A percentile compares a stretch with the other conserved stretches of the same genome.
Evolutionary conservation across 768 basidiomycete genomes (phyloP).

Genomic region (Hydnomerulius pinastri): DNA sequence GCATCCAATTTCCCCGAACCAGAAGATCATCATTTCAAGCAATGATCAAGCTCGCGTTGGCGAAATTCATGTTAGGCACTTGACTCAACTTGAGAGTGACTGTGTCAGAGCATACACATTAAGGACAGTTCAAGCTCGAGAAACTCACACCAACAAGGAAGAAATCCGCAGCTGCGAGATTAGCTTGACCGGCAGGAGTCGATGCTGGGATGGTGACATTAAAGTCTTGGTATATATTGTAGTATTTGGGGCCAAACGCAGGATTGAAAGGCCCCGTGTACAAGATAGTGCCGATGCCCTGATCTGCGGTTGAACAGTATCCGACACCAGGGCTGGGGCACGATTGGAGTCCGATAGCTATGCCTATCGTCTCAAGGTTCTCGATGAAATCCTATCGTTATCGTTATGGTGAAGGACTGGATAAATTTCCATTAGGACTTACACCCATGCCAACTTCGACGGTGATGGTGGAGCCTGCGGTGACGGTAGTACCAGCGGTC

Average conservation of each 20-base stretch:
- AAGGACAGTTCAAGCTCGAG: neutral
- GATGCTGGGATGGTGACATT: conserved; percentile 38
- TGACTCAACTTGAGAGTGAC: neutral
- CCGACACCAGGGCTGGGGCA: conserved; percentile 28
- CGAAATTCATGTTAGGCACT: neutral
- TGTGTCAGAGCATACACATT: neutral
- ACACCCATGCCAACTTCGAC: conserved; percentile 47
- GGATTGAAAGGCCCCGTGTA: conserved; percentile 44
- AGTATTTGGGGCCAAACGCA: conserved; percentile 19
- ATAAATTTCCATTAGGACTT: conserved; percentile 18
- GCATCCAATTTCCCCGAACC: too few species aligned
- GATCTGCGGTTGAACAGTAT: conserved; percentile 17
- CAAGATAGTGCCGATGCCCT: conserved; percentile 39
- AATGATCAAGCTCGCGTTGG: neutral
- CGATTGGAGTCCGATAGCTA: conserved; percentile 40
- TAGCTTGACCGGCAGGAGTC: conserved; percentile 29
- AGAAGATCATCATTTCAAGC: neutral
- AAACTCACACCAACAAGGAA: conserved; percentile 37
- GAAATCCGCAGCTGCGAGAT: conserved; percentile 35
- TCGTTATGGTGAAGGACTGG: too few species aligned
- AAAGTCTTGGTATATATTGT: conserved; percentile 42
- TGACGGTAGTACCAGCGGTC: conserved; percentile 32
- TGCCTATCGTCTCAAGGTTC: conserved; percentile 36
- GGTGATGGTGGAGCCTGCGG: conserved; percentile 37
- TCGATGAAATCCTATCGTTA: conserved; percentile 38